Conservation (phyloP, 192 early-diverging fungal genomes). For the Chytriomyces sp. region DNA sequence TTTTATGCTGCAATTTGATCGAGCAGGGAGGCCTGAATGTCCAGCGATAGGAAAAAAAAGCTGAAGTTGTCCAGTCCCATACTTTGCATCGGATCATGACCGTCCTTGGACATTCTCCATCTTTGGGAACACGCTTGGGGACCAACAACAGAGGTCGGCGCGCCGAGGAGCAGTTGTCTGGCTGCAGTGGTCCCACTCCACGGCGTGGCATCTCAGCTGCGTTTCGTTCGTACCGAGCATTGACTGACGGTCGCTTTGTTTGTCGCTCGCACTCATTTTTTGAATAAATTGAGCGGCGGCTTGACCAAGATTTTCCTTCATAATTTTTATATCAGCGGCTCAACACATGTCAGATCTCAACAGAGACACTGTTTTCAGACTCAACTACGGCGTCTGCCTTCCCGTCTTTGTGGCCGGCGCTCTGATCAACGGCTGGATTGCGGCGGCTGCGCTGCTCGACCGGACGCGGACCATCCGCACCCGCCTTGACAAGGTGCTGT, state of each 20-base stretch:
- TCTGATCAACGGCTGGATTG: neutral
- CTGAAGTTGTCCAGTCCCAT: slow-evolving; percentile 45
- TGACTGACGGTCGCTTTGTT: too few relatives aligned
- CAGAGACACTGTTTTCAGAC: too few relatives aligned
- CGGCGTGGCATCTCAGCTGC: too few relatives aligned
- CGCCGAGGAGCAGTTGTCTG: too few relatives aligned
- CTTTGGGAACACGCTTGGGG: slow-evolving; percentile 21
- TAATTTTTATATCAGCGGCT: too few relatives aligned
- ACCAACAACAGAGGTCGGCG: slow-evolving; percentile 25
- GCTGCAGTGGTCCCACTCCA: too few relatives aligned
- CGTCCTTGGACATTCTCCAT: slow-evolving; percentile 39
- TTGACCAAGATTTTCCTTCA: too few relatives aligned
- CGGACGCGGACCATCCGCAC: neutral
- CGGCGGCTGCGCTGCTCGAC: neutral
- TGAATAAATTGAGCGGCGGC: too few relatives aligned
- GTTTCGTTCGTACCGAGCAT: too few relatives aligned
- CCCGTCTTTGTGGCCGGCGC: neutral
- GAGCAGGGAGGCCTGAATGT: slow-evolving; percentile 26
- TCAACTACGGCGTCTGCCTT: neutral
- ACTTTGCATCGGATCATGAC: slow-evolving; percentile 49
- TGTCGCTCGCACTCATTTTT: too few relatives aligned
- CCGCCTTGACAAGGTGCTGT: neutral
- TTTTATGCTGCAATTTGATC: slow-evolving; percentile 4
- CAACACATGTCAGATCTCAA: too few relatives aligned
- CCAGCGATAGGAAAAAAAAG: slow-evolving; percentile 51